phyloP scores from a whole-genome alignment of 306 rosid genomes.

The Geum urbanum region DNA sequence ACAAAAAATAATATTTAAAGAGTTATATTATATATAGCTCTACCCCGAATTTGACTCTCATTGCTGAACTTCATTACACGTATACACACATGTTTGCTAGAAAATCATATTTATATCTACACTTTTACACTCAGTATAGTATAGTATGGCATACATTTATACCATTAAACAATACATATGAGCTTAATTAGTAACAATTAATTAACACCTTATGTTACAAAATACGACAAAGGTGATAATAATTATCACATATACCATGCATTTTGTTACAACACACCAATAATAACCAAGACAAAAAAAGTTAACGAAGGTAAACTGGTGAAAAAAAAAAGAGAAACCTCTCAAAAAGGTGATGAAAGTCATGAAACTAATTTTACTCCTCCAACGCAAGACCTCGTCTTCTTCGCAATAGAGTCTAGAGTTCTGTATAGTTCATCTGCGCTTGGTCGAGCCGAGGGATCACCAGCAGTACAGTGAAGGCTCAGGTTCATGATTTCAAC shows the following conservation, averaged over 20 bases:
- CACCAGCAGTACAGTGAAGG: conserved; percentile 64
- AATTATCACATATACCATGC: conserved; percentile 18
- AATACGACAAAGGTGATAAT: conserved; percentile 30
- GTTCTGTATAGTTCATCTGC: conserved; percentile 49
- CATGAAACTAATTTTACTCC: conserved; percentile 21
- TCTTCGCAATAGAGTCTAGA: conserved; percentile 36
- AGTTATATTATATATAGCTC: too few species aligned
- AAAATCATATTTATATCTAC: conserved; percentile 32
- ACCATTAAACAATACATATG: conserved; percentile 42
- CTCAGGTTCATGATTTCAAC: conserved; percentile 75
- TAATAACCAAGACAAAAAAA: not conserved
- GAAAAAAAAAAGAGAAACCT: not conserved
- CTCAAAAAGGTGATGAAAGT: conserved; percentile 18
- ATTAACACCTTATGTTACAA: conserved; percentile 39
- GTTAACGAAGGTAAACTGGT: not conserved
- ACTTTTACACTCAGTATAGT: conserved; percentile 51
- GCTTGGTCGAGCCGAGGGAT: conserved; percentile 77
- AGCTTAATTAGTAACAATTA: conserved; percentile 29
- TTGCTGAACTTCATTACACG: too few species aligned
- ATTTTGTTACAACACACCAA: conserved; percentile 10
- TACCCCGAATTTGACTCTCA: too few species aligned
- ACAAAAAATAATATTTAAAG: too few species aligned
- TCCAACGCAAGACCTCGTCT: conserved; percentile 37
- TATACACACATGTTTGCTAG: not conserved
- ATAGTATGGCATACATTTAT: conserved; percentile 32